phyloP scores from a whole-genome alignment of 2,329 filamentous ascomycete species.

The Colletotrichum sublineola region DNA sequence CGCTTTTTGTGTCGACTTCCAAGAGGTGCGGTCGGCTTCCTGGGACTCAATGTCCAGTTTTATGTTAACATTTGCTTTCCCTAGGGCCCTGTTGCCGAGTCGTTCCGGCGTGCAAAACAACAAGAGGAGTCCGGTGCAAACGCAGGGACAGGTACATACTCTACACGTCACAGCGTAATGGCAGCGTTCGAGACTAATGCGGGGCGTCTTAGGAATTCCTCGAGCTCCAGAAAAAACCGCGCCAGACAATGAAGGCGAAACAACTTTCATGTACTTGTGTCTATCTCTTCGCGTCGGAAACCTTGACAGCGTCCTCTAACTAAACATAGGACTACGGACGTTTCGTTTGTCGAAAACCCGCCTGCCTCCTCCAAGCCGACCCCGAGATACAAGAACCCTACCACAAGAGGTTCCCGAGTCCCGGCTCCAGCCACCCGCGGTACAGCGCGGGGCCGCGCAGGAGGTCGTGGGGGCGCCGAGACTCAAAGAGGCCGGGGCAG shows the following conservation, averaged over 20 bases:
- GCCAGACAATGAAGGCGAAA: constrained; percentile 71
- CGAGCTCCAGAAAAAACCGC: constrained; percentile 46
- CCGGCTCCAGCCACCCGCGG: constrained; percentile 60
- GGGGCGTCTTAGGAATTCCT: constrained; percentile 6
- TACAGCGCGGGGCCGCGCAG: constrained; percentile 47
- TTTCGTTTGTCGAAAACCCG: constrained; percentile 90
- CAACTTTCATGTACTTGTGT: constrained; percentile 80
- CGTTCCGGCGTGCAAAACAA: constrained; percentile 77
- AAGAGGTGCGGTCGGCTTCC: constrained; percentile 73
- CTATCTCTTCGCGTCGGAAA: neutral
- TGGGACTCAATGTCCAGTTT: constrained; percentile 9
- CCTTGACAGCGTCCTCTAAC: constrained; percentile 43
- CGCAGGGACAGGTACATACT: constrained; percentile 17
- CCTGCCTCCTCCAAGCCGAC: constrained; percentile 65
- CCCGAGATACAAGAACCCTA: constrained; percentile 60
- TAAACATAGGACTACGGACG: constrained; percentile 82
- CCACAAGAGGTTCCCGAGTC: constrained; percentile 57
- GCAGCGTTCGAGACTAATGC: neutral
- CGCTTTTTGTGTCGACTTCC: constrained; percentile 97
- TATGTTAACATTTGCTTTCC: neutral
- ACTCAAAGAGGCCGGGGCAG: constrained; percentile 58
- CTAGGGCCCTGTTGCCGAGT: constrained; percentile 85
- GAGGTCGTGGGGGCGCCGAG: constrained; percentile 47
- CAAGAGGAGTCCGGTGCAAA: constrained; percentile 58
- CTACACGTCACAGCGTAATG: too few species aligned